Evolutionary conservation across 768 basidiomycete species (phyloP).

Genomic region (Lactifluus pinguis): DNA sequence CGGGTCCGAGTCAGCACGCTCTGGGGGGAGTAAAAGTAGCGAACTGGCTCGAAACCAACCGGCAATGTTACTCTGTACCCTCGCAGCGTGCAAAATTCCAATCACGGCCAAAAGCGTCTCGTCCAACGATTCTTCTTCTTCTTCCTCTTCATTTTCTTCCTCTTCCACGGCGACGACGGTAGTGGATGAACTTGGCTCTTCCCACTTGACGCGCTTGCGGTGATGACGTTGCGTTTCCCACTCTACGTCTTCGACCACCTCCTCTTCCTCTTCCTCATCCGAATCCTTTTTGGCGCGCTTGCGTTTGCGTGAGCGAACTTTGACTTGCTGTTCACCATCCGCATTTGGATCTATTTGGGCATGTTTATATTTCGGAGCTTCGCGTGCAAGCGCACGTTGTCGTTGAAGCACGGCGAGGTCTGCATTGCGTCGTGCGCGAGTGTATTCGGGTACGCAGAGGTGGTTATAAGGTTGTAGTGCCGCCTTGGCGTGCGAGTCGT

Average conservation of each 20-base stretch:
- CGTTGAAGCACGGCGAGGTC: conserved; percentile 28
- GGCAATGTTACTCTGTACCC: conserved; percentile 52
- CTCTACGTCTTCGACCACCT: too few relatives aligned
- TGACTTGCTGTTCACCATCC: neutral
- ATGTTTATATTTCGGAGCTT: neutral
- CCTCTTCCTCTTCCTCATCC: too few relatives aligned
- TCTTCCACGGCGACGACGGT: too few relatives aligned
- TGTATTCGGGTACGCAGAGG: conserved; percentile 66
- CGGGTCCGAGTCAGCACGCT: too few relatives aligned
- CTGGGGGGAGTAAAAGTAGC: conserved; percentile 22
- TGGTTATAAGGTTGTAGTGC: conserved; percentile 76
- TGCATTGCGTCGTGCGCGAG: conserved; percentile 31
- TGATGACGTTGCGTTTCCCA: too few relatives aligned
- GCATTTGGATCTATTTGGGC: too few relatives aligned
- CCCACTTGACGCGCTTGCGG: too few relatives aligned
- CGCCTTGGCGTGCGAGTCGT: conserved; percentile 47
- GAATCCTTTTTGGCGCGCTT: too few relatives aligned
- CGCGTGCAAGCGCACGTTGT: neutral
- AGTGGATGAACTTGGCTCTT: too few relatives aligned
- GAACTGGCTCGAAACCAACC: conserved; percentile 58
- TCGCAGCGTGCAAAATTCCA: conserved; percentile 54
- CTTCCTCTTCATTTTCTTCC: neutral
- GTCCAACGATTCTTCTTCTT: conserved; percentile 31
- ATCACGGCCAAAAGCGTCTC: conserved; percentile 54
- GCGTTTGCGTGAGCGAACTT: neutral